These are phyloP conservation scores for Fragilaria crotonensis DNA, from an alignment of 108 stramenopile species.

Conservation along the genomic window DNA sequence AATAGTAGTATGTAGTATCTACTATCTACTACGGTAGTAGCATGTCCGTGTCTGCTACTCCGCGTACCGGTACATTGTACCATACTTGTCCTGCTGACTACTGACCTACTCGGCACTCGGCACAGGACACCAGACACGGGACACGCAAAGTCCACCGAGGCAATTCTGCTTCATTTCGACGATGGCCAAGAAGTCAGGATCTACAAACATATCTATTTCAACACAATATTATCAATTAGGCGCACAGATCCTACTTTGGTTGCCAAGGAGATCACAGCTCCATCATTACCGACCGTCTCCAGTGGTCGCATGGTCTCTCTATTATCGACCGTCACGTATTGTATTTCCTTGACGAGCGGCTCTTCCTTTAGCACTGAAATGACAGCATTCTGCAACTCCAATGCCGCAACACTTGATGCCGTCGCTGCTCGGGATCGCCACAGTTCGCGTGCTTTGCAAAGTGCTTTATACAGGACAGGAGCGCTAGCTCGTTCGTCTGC, in stretches of 20 bases:
- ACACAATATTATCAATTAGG: slow-evolving; percentile 84
- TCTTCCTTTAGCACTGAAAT: slow-evolving; percentile 39
- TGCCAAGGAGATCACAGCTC: slow-evolving; percentile 73
- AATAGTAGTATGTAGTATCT: too few species aligned
- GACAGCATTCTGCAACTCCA: slow-evolving; percentile 30
- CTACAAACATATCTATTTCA: slow-evolving; percentile 24
- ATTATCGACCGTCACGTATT: slow-evolving; percentile 77
- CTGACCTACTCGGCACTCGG: too few species aligned
- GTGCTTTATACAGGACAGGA: slow-evolving; percentile 66
- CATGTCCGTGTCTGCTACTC: too few species aligned
- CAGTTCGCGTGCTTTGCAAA: slow-evolving; percentile 54
- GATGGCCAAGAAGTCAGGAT: too few species aligned
- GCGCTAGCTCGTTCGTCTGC: slow-evolving; percentile 72
- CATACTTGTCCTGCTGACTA: too few species aligned
- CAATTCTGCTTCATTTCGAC: too few species aligned
- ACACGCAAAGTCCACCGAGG: too few species aligned
- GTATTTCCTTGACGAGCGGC: slow-evolving; percentile 70
- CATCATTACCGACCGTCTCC: slow-evolving; percentile 33
- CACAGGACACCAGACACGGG: too few species aligned
- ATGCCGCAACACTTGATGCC: slow-evolving; percentile 2
- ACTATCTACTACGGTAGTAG: too few species aligned
- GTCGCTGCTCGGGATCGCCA: neutral
- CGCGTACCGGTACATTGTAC: too few species aligned
- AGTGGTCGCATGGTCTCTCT: slow-evolving; percentile 70
- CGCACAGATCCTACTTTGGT: slow-evolving; percentile 73